Evolutionary conservation across 306 rosid genomes (phyloP), one percentile per base, ranked within the genome.

Genomic region (Citrullus amarus): DNA sequence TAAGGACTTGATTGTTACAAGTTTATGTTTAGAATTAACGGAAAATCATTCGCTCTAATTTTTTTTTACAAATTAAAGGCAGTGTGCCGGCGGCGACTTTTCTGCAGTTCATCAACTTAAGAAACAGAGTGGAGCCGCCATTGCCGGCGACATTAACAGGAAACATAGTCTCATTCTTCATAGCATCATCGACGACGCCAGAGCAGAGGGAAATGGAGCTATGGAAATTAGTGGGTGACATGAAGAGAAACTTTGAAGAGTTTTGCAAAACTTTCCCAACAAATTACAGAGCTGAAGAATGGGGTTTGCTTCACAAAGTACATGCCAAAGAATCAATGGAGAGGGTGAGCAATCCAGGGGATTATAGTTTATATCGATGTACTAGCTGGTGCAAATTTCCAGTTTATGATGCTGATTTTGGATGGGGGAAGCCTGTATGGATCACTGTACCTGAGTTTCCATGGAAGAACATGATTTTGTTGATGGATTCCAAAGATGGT

Each of bases 361-460:
- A 80, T 56, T 9, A 58, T 38, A 62, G 13, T 2, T 4, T 61
- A 8, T 77, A 68, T 16, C 58, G 34, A 32, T 80, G 80, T 17
- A 62, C 48, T 15, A 78, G 86, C n/a, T 81, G 78, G 80, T 72
- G 82, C 18, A 77, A 77, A 9, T 80, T 84, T 43, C 77, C 77
- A 8, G 1, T 84, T 15, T 84, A 80, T 39, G 67, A 84, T 11
- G 82, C 74, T 0, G 84, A 84, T 57, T 78, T 84, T 63, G 81
- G 82, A 2, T 71, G 81, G 86, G 86, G 86, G 20, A 53, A 83
- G 38, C 86, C 86, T 11, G 20, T 15, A 13, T 83, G 84, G 84
- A 75, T 57, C 3, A 53, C 71, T 13, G 46, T 14, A 6, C 76
- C 70, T 13, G 30, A 18, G 9, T 17, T 36, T 15, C 6, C 18